Evolutionary conservation across 2,329 filamentous ascomycete species (phyloP), one percentile per base, ranked within the genome.

Genomic region (Chrysoporthe austroafricana): DNA sequence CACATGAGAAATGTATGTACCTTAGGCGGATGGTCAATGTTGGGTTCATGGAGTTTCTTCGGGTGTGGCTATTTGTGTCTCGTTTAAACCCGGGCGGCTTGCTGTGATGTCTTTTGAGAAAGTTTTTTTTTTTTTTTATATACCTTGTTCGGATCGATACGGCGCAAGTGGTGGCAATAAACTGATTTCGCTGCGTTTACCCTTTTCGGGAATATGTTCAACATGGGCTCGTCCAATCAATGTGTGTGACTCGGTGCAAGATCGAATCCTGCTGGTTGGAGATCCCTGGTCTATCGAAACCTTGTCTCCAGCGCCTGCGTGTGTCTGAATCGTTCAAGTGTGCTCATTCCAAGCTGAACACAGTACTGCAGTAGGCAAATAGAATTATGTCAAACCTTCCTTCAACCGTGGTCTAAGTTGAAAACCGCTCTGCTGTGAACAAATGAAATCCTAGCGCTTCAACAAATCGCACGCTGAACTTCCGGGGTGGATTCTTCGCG

Each of bases 81-180:
- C 14, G 1, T 52, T 32, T 32, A n/a, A 36, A 57, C 54, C 54
- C 32, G 54, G 54, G 54, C n/a, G 54, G 54, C 54, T 57, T 57
- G 34, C 18, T 57, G 54, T 57, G 54, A 57, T 54, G 26, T 32
- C 32, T 54, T 32, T 21, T 32, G 13, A 9, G 48, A 32, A 21
- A 26, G n/a, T 50, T 50, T 26, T 50, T 26, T 21, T 50, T 13
- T 16, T 1, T 26, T 18, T 34, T 13, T 21, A 34, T 54, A 54
- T 54, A 54, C 50, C 54, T 39, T 57, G 34, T 57, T 36, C 34
- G 34, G 54, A 39, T 34, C 14, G 54, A 57, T 57, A 57, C 34
- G 54, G 54, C 54, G 54, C 54, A 57, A 39, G 14, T 52, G 54
- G 54, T 21, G 54, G 54, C 54, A 57, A 36, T 57, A 57, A 57